phyloP scores from a whole-genome alignment of 1,284 basidiomycete genomes.

The Marasmius tenuissimus region DNA sequence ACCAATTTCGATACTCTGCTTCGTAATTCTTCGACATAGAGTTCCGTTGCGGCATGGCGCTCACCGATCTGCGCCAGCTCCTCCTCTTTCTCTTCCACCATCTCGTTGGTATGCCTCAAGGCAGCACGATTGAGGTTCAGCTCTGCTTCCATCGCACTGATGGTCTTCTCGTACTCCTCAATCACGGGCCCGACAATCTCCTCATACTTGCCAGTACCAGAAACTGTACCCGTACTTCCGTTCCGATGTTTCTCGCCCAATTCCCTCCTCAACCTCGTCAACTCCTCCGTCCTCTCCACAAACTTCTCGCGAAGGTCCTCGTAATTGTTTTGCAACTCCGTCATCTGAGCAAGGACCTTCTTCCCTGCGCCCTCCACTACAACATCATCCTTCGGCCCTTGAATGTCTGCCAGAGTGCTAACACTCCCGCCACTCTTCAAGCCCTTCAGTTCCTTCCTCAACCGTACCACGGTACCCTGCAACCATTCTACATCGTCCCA shows the following conservation, averaged over 20 bases:
- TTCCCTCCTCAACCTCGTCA: conserved; percentile 75
- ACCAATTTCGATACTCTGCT: conserved; percentile 77
- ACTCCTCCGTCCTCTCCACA: conserved; percentile 84
- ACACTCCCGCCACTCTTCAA: conserved; percentile 66
- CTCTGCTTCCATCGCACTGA: conserved; percentile 93
- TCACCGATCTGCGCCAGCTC: conserved; percentile 69
- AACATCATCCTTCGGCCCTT: conserved; percentile 28
- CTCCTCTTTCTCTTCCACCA: conserved; percentile 88
- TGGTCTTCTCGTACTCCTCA: conserved; percentile 98
- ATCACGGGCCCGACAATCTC: conserved; percentile 98
- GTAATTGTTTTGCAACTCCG: conserved; percentile 79
- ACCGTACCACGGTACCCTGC: conserved; percentile 79
- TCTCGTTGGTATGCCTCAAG: conserved; percentile 85
- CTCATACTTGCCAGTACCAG: conserved; percentile 84
- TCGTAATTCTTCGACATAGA: conserved; percentile 86
- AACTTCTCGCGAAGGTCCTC: conserved; percentile 83
- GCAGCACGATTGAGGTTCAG: conserved; percentile 89
- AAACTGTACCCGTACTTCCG: conserved; percentile 59
- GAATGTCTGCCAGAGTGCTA: conserved; percentile 22
- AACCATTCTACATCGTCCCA: conserved; percentile 99
- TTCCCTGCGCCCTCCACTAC: conserved; percentile 60
- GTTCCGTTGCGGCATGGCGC: conserved; percentile 76
- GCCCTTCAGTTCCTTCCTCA: conserved; percentile 83
- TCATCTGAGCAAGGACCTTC: conserved; percentile 74
- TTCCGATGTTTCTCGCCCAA: conserved; percentile 71